A percentile compares a stretch with the other conserved stretches of the same genome.
phyloP scores from a whole-genome alignment of 805 yeast species.

The Metschnikowia kofuensis region DNA sequence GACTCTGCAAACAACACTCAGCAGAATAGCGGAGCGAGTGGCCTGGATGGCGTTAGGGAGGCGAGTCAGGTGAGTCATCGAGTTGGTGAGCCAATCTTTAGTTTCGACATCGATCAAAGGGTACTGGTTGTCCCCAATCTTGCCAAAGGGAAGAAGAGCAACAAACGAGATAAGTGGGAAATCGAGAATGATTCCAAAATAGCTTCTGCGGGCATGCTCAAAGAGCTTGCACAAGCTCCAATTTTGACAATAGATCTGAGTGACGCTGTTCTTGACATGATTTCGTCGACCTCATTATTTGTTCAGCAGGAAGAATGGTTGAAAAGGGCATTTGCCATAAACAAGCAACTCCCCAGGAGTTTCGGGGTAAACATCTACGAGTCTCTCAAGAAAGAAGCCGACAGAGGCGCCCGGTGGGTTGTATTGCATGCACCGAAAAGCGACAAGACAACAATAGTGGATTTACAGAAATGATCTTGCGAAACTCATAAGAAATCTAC shows the following conservation, averaged over 20 bases:
- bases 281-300: constrained; percentile 68
- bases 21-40: neutral
- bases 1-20: constrained; percentile 12
- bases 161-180: constrained; percentile 73
- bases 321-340: constrained; percentile 75
- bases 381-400: constrained; percentile 68
- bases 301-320: constrained; percentile 75
- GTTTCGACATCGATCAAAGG: constrained; percentile 47
- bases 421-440: constrained; percentile 76
- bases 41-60: constrained; percentile 1
- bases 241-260: constrained; percentile 74
- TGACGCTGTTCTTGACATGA: constrained; percentile 84
- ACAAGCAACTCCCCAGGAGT: constrained; percentile 75
- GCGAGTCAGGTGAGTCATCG: constrained; percentile 4
- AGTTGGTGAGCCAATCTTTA: constrained; percentile 28
- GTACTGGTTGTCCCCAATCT: constrained; percentile 71
- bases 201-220: constrained; percentile 54
- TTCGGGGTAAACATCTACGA: constrained; percentile 73
- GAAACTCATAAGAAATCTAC: neutral
- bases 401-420: constrained; percentile 72
- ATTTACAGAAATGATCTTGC: constrained; percentile 19
- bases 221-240: constrained; percentile 61
- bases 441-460: constrained; percentile 50
- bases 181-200: constrained; percentile 69
- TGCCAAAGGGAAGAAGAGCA: constrained; percentile 76